These are phyloP conservation scores for Globisporangium uncinulatum DNA, from an alignment of 352 stramenopile species.

Conservation along the genomic window DNA sequence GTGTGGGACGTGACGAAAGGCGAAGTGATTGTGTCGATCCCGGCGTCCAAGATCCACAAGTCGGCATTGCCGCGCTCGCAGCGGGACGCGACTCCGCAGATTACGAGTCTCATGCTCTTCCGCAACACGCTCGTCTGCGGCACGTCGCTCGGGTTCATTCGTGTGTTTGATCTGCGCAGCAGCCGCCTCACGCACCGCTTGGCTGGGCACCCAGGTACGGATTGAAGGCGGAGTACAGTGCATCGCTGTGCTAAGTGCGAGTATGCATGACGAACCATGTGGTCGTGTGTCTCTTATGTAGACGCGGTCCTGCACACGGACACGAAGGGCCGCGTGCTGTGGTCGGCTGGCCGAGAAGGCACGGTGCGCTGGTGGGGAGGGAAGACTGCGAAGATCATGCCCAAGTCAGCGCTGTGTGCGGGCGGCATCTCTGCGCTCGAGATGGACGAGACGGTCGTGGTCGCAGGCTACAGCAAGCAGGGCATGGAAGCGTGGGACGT, in stretches of 20 bases:
- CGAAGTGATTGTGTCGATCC: slow-evolving; percentile 75
- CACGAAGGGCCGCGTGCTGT: slow-evolving; percentile 81
- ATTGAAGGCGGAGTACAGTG: background rate
- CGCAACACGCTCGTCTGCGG: slow-evolving; percentile 84
- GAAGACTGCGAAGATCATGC: slow-evolving; percentile 83
- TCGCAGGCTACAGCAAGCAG: slow-evolving; percentile 74
- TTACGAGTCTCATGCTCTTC: slow-evolving; percentile 86
- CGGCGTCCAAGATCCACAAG: slow-evolving; percentile 77
- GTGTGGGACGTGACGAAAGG: slow-evolving; percentile 86
- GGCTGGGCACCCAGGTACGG: slow-evolving; percentile 73
- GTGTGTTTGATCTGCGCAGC: slow-evolving; percentile 81
- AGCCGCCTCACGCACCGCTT: slow-evolving; percentile 76
- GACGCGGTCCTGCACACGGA: slow-evolving; percentile 78
- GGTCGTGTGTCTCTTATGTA: slow-evolving; percentile 17
- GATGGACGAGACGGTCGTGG: slow-evolving; percentile 87
- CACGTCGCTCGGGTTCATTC: slow-evolving; percentile 83
- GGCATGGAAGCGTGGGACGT: slow-evolving; percentile 89
- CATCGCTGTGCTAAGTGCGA: background rate
- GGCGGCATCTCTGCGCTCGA: slow-evolving; percentile 73
- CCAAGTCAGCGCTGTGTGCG: slow-evolving; percentile 76
- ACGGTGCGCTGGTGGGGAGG: slow-evolving; percentile 85
- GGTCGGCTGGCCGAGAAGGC: slow-evolving; percentile 77
- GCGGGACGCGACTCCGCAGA: slow-evolving; percentile 59
- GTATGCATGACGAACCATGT: background rate
- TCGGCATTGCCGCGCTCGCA: slow-evolving; percentile 68